Conservation (phyloP, 2,329 filamentous ascomycete species). For the Cyphellophora europaea region DNA sequence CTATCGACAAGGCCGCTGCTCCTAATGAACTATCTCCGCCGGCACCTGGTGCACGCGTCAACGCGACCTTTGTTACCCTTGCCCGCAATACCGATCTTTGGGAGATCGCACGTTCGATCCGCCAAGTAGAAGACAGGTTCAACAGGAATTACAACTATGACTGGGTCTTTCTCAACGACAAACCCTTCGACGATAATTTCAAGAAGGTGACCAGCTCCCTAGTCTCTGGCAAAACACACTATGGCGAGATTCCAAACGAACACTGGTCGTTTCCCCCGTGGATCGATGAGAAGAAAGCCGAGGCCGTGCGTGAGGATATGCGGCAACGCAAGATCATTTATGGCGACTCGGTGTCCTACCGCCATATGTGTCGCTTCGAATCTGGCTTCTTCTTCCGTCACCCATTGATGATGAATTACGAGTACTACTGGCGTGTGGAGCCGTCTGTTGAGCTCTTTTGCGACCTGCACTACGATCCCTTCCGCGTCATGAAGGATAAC, state of each 20-base stretch:
- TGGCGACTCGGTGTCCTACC: conserved; percentile 90
- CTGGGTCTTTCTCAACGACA: conserved; percentile 98
- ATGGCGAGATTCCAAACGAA: conserved; percentile 78
- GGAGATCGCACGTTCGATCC: conserved; percentile 94
- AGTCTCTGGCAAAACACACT: conserved; percentile 86
- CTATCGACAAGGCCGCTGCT: conserved; percentile 1
- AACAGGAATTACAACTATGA: conserved; percentile 96
- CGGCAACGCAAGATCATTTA: conserved; percentile 92
- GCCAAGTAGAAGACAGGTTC: conserved; percentile 95
- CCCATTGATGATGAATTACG: conserved; percentile 85
- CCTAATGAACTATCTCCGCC: conserved; percentile 26
- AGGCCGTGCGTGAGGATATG: conserved; percentile 90
- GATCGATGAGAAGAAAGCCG: conserved; percentile 92
- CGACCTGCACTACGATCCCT: conserved; percentile 90
- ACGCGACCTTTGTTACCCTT: conserved; percentile 94
- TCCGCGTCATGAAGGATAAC: conserved; percentile 92
- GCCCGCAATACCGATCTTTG: conserved; percentile 89
- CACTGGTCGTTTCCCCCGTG: conserved; percentile 96
- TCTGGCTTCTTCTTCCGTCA: conserved; percentile 99
- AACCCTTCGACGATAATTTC: conserved; percentile 86
- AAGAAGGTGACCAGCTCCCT: conserved; percentile 83
- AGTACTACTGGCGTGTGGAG: conserved; percentile 99
- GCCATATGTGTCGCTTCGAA: conserved; percentile 99
- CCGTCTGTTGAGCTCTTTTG: conserved; percentile 94
- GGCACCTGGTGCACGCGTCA: conserved; percentile 67